Percentiles rank a stretch among this genome's conserved stretches.
Conservation (phyloP, 2,329 filamentous ascomycete genomes). For the Xylariaceae sp. region DNA sequence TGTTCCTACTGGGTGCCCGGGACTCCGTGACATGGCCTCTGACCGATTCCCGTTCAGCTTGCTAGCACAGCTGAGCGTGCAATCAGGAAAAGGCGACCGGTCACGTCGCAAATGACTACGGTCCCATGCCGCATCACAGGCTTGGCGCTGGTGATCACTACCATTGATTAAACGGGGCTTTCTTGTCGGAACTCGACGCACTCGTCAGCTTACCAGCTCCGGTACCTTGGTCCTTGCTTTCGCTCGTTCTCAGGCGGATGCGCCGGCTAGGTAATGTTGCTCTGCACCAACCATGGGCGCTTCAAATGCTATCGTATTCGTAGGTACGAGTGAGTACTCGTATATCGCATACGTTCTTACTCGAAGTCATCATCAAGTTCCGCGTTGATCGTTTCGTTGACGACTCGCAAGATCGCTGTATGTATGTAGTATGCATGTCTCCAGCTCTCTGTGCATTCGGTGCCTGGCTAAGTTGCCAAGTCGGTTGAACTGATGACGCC, state of each 20-base stretch:
- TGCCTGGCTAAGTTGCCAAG: neutral
- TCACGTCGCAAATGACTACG: neutral
- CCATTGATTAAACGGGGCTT: neutral
- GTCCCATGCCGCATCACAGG: neutral
- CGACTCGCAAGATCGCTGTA: too few relatives aligned
- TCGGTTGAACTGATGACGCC: neutral
- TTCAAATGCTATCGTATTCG: too few relatives aligned
- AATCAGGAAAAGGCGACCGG: neutral
- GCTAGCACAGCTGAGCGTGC: neutral
- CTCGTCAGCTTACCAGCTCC: neutral
- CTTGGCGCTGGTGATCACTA: neutral
- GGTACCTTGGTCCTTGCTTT: neutral
- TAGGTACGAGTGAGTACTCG: too few relatives aligned
- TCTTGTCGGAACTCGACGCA: neutral
- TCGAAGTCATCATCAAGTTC: too few relatives aligned
- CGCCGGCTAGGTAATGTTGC: neutral
- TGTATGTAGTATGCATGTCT: too few relatives aligned
- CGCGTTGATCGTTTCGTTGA: too few relatives aligned
- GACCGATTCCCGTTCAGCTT: conserved; percentile 1
- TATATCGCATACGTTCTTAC: too few relatives aligned
- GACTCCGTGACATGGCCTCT: neutral
- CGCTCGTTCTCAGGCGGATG: neutral
- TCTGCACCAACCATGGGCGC: neutral
- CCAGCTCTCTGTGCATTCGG: neutral
- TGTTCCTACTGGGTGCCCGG: neutral